Evolutionary conservation across 352 stramenopile genomes (phyloP).

Genomic region (Globisporangium alternatum): DNA sequence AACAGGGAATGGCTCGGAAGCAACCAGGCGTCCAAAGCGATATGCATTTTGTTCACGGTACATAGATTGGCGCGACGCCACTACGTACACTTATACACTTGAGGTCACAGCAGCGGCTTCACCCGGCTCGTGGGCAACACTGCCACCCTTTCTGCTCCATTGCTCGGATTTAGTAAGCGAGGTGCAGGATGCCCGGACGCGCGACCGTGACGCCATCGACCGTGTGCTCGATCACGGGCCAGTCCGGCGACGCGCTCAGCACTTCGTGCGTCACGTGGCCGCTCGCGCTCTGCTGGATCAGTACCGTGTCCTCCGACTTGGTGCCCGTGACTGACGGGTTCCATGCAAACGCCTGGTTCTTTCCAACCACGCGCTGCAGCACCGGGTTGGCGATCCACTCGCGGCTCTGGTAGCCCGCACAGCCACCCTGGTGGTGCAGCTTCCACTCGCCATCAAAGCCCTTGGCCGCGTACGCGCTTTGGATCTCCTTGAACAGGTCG

Average conservation of each 20-base stretch:
- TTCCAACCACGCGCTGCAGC: conserved; percentile 26
- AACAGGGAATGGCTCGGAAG: too few relatives aligned
- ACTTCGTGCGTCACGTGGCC: conserved; percentile 41
- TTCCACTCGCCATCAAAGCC: conserved; percentile 65
- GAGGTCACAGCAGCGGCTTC: too few relatives aligned
- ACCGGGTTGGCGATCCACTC: conserved; percentile 67
- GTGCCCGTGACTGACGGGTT: conserved; percentile 71
- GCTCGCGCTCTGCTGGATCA: conserved; percentile 29
- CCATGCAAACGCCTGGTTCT: conserved; percentile 65
- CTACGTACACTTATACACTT: too few relatives aligned
- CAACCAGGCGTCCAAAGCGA: too few relatives aligned
- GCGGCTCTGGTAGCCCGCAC: conserved; percentile 62
- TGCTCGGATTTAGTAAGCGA: conserved; percentile 33
- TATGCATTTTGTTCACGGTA: too few relatives aligned
- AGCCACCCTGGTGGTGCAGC: conserved; percentile 64
- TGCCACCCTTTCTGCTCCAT: too few relatives aligned
- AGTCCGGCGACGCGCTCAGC: conserved; percentile 47
- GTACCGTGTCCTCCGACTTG: conserved; percentile 71
- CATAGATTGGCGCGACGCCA: too few relatives aligned
- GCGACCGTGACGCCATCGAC: conserved; percentile 44
- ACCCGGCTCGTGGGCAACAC: too few relatives aligned
- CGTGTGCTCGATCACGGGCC: conserved; percentile 51
- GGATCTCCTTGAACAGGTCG: conserved; percentile 53
- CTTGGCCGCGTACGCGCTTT: conserved; percentile 50
- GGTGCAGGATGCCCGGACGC: conserved; percentile 57